Conservation (phyloP, 805 yeast species). For the Debaryomyces castellii region DNA sequence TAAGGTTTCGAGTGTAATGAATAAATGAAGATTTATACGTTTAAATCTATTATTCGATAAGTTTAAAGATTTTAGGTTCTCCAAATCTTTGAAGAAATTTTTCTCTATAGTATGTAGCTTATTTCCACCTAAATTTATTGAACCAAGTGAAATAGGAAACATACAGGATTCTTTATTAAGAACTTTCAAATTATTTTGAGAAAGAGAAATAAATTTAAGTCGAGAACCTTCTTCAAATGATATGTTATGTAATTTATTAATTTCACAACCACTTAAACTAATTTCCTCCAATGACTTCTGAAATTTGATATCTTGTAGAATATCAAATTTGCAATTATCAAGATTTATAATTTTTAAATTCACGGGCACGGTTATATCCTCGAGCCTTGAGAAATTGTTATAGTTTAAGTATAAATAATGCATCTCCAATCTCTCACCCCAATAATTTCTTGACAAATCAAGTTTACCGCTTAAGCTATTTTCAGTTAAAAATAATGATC, state of each 20-base stretch:
- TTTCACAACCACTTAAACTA: conserved; percentile 17
- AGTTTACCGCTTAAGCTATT: conserved; percentile 12
- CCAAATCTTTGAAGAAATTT: conserved; percentile 2
- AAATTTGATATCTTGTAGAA: conserved; percentile 7
- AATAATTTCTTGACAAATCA: conserved; percentile 11
- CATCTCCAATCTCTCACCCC: conserved; percentile 10
- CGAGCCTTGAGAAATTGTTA: conserved; percentile 12
- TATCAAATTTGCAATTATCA: conserved; percentile 14
- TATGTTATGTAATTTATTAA: conserved; percentile 9
- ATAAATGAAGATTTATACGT: not conserved
- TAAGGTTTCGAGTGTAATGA: not conserved
- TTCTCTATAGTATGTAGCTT: conserved; percentile 4
- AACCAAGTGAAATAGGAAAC: conserved; percentile 10
- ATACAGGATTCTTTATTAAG: not conserved
- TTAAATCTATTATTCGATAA: conserved; percentile 13
- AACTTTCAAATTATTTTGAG: conserved; percentile 10
- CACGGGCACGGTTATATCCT: conserved; percentile 13
- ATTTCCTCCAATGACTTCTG: conserved; percentile 13
- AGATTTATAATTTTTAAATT: conserved; percentile 13
- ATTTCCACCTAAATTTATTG: conserved; percentile 9
- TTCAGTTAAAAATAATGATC: conserved; percentile 17
- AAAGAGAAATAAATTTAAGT: conserved; percentile 10
- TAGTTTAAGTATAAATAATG: conserved; percentile 14
- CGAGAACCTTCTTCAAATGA: conserved; percentile 8
- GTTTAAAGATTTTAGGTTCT: conserved; percentile 8